A percentile compares a stretch with the other conserved stretches of the same genome.
These are phyloP conservation scores for Neurospora terricola DNA, from an alignment of 495 filamentous ascomycete species.

Conservation along the genomic window DNA sequence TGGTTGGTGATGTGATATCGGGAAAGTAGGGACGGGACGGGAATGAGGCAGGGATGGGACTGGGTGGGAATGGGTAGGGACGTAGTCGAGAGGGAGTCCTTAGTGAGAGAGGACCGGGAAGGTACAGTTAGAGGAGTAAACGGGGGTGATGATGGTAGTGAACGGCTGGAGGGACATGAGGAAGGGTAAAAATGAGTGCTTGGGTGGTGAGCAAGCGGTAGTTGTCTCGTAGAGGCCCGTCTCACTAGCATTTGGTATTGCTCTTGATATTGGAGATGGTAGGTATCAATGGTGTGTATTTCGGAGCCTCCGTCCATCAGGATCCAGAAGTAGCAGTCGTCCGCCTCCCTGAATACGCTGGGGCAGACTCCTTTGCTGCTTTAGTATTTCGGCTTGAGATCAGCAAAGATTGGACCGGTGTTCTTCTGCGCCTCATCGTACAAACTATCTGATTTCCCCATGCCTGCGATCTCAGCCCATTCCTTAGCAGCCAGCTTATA, in stretches of 20 bases:
- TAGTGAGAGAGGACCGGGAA: neutral
- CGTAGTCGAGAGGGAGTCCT: neutral
- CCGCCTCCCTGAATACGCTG: neutral
- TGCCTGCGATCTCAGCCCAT: neutral
- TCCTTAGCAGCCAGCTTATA: neutral
- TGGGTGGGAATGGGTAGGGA: neutral
- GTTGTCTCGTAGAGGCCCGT: neutral
- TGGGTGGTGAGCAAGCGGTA: neutral
- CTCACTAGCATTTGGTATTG: neutral
- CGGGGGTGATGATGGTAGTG: neutral
- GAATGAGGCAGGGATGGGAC: neutral
- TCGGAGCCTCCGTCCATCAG: neutral
- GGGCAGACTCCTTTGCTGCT: neutral
- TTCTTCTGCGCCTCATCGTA: neutral
- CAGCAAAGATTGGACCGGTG: conserved; percentile 1
- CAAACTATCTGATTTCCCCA: neutral
- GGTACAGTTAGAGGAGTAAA: neutral
- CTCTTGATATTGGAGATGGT: neutral
- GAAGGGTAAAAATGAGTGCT: neutral
- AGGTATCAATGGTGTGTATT: neutral
- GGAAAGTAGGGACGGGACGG: neutral
- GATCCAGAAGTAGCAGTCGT: neutral
- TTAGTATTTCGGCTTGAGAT: neutral
- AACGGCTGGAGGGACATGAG: neutral
- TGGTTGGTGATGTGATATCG: neutral